phyloP scores from a whole-genome alignment of 1,139 yeast genomes.

The Nakaseomyces sp. region DNA sequence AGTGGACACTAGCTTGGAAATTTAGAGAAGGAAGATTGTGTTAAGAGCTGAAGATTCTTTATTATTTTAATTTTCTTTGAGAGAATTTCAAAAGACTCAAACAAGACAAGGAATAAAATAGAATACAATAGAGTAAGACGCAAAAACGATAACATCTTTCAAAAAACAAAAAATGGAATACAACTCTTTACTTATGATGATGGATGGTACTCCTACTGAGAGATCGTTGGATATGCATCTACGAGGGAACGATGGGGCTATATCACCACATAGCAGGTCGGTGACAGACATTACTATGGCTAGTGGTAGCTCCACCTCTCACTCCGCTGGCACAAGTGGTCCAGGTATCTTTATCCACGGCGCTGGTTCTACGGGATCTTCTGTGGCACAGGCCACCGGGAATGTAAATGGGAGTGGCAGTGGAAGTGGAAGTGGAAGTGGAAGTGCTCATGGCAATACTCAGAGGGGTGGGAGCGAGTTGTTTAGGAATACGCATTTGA shows the following conservation, averaged over 20 bases:
- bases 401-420: background rate
- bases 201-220: constrained; percentile 3
- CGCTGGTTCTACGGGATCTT: background rate
- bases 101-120: too few relatives aligned
- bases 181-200: constrained; percentile 3
- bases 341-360: constrained; percentile 1
- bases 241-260: constrained; percentile 2
- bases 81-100: too few relatives aligned
- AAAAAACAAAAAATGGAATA: background rate
- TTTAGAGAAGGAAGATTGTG: background rate
- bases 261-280: constrained; percentile 4
- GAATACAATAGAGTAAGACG: background rate
- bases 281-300: background rate
- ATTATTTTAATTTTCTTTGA: too few relatives aligned
- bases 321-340: background rate
- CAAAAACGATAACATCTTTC: background rate
- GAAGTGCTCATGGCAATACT: background rate
- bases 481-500: constrained; percentile 4
- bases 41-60: too few relatives aligned
- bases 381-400: background rate
- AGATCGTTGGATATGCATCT: background rate
- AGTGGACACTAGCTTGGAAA: too few relatives aligned
- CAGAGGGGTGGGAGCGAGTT: too few relatives aligned
- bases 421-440: background rate
- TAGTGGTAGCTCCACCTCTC: background rate